Evolutionary conservation across 164 flowering plant genomes (phyloP).

Genomic region (Litsea cubeba): DNA sequence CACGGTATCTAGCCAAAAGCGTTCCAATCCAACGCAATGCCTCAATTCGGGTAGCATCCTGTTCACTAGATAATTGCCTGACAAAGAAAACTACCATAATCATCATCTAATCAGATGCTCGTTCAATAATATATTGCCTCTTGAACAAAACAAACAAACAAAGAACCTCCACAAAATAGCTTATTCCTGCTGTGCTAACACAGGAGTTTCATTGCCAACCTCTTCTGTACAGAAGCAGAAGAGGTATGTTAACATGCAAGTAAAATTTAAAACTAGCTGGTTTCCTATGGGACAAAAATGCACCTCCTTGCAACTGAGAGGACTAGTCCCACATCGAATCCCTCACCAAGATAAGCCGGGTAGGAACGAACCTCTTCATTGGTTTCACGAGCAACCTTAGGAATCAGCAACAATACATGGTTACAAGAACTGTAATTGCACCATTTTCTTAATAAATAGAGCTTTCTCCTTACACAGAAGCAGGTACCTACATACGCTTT

Average conservation of each 20-base stretch:
- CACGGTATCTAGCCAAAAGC: constrained; percentile 68
- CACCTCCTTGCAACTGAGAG: constrained; percentile 92
- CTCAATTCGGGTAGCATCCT: constrained; percentile 92
- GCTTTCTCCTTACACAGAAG: background rate
- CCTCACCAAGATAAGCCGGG: constrained; percentile 77
- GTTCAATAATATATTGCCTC: constrained; percentile 4
- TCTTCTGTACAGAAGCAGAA: constrained; percentile 7
- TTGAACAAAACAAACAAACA: background rate
- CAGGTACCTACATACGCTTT: background rate
- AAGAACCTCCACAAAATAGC: background rate
- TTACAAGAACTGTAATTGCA: background rate
- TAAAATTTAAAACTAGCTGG: constrained; percentile 22
- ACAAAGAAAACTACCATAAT: constrained; percentile 7
- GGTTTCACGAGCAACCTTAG: constrained; percentile 94
- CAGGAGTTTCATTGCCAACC: background rate
- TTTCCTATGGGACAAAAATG: constrained; percentile 28
- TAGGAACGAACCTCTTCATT: constrained; percentile 87
- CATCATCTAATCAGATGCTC: constrained; percentile 3
- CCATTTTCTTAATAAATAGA: background rate
- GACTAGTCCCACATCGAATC: constrained; percentile 81
- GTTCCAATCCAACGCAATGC: constrained; percentile 88
- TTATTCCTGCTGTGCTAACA: constrained; percentile 8
- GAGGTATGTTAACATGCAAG: constrained; percentile 9
- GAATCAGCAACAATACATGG: background rate
- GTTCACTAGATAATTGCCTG: constrained; percentile 79